Percentiles rank a stretch among this genome's conserved stretches.
phyloP scores from a whole-genome alignment of 2,329 filamentous ascomycete species.

The Pseudocercospora eumusae region DNA sequence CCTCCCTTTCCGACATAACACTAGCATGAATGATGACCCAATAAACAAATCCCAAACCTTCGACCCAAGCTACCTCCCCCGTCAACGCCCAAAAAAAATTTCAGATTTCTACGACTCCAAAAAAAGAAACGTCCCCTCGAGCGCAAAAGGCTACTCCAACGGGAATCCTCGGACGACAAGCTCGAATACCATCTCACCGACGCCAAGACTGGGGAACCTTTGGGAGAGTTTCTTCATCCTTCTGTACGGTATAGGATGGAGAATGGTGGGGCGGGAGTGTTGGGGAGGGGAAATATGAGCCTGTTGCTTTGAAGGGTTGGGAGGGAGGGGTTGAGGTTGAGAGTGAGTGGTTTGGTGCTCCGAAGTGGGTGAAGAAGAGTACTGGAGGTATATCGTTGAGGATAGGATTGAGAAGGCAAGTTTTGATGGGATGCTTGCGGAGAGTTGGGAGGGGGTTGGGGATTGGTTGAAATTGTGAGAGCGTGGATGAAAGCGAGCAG shows the following conservation, averaged over 20 bases:
- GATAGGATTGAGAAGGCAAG: constrained; percentile 14
- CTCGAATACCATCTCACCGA: constrained; percentile 46
- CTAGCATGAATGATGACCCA: constrained; percentile 59
- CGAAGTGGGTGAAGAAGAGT: constrained; percentile 21
- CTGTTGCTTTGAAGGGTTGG: constrained; percentile 19
- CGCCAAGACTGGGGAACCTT: constrained; percentile 43
- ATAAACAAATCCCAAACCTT: constrained; percentile 47
- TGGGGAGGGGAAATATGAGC: constrained; percentile 17
- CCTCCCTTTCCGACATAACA: constrained; percentile 51
- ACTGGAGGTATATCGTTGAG: constrained; percentile 22
- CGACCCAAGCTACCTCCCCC: constrained; percentile 45
- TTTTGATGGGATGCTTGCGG: constrained; percentile 14
- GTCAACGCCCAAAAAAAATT: constrained; percentile 45
- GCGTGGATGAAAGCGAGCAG: no score
- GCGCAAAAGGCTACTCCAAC: constrained; percentile 44
- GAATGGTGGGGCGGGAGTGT: constrained; percentile 46
- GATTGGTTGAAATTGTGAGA: constrained; percentile 11
- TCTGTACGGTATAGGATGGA: constrained; percentile 47
- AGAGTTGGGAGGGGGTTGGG: constrained; percentile 12
- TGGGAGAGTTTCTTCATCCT: constrained; percentile 50
- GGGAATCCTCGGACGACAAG: constrained; percentile 44
- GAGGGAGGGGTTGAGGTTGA: constrained; percentile 16
- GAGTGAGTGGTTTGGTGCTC: constrained; percentile 14
- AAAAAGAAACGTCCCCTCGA: constrained; percentile 40
- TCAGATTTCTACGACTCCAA: constrained; percentile 45